These are phyloP conservation scores for Abortiporus biennis DNA, from an alignment of 1,284 basidiomycete species.

Conservation along the genomic window DNA sequence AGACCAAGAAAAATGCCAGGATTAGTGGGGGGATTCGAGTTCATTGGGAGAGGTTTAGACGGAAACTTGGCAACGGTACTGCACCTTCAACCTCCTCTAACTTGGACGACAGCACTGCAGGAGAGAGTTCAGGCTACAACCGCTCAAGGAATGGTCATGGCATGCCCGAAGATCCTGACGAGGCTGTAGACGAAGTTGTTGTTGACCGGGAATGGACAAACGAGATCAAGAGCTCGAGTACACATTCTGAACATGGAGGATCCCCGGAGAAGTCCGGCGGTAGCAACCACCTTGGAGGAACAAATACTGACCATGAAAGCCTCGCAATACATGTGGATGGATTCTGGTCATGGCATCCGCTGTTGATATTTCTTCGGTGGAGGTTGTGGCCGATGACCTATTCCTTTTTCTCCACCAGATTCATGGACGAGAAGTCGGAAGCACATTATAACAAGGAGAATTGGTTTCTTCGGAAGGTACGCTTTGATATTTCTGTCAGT, in stretches of 20 bases:
- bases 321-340: conserved; percentile 8
- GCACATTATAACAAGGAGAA: conserved; percentile 47
- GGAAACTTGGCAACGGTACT: conserved; percentile 9
- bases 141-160: background rate
- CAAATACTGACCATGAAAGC: conserved; percentile 14
- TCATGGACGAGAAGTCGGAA: conserved; percentile 55
- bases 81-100: conserved; percentile 11
- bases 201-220: conserved; percentile 10
- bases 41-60: conserved; percentile 3
- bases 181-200: conserved; percentile 9
- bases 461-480: conserved; percentile 46
- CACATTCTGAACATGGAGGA: conserved; percentile 9
- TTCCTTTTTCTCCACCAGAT: conserved; percentile 50
- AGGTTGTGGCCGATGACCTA: conserved; percentile 32
- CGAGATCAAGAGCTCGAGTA: conserved; percentile 10
- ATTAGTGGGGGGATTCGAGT: conserved; percentile 2
- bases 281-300: conserved; percentile 11
- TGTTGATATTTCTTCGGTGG: conserved; percentile 22
- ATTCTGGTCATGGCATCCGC: conserved; percentile 4
- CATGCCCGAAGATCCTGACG: conserved; percentile 6
- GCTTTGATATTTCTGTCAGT: conserved; percentile 21
- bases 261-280: conserved; percentile 8
- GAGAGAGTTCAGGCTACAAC: conserved; percentile 7
- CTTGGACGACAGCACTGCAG: conserved; percentile 9
- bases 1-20: conserved; percentile 3